phyloP scores from a whole-genome alignment of 495 filamentous ascomycete species.

The Xylaria palmicola region DNA sequence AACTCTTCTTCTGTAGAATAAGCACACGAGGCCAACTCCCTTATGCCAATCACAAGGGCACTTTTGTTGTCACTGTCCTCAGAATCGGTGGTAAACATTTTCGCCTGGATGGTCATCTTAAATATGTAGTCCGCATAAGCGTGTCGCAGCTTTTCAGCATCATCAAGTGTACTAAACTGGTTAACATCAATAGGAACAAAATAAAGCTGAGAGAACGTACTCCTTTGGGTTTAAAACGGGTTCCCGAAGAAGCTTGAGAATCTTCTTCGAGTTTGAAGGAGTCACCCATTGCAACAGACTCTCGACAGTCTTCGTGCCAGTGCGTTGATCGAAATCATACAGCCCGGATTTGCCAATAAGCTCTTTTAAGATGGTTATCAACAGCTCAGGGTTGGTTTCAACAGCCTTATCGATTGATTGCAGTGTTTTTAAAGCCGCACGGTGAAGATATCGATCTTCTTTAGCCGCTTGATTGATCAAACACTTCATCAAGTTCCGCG shows the following conservation, averaged over 20 bases:
- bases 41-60: slow-evolving; percentile 36
- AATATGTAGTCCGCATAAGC: slow-evolving; percentile 56
- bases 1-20: slow-evolving; percentile 41
- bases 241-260: slow-evolving; percentile 42
- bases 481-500: slow-evolving; percentile 76
- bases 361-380: slow-evolving; percentile 58
- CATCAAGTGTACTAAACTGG: slow-evolving; percentile 19
- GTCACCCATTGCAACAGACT: slow-evolving; percentile 66
- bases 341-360: slow-evolving; percentile 67
- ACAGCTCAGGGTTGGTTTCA: slow-evolving; percentile 59
- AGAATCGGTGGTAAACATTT: slow-evolving; percentile 7
- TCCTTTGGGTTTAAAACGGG: slow-evolving; percentile 34
- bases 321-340: slow-evolving; percentile 80
- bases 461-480: slow-evolving; percentile 83
- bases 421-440: slow-evolving; percentile 69
- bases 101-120: slow-evolving; percentile 32
- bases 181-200: slow-evolving; percentile 12
- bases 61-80: slow-evolving; percentile 13
- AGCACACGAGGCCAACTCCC: slow-evolving; percentile 46
- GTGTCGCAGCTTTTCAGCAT: slow-evolving; percentile 47
- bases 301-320: slow-evolving; percentile 86
- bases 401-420: slow-evolving; percentile 67
- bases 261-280: slow-evolving; percentile 44
- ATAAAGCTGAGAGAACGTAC: slow-evolving; percentile 17
- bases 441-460: slow-evolving; percentile 81